Evolutionary conservation across 352 stramenopile species (phyloP).

Genomic region (Elongisporangium prolatum): DNA sequence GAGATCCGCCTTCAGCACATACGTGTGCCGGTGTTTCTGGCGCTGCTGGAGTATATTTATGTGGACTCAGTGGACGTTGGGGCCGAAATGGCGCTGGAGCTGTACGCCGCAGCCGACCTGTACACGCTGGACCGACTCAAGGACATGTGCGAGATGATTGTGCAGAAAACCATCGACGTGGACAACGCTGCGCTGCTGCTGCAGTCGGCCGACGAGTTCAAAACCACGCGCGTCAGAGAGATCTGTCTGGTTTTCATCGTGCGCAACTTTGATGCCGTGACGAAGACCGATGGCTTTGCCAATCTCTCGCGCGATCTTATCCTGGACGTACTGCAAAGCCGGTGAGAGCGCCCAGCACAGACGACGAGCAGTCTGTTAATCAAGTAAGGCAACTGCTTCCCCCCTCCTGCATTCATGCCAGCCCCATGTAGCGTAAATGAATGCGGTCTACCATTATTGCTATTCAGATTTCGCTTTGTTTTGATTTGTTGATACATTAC

Average conservation of each 20-base stretch:
- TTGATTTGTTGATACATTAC: neutral
- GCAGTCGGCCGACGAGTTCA: conserved; percentile 82
- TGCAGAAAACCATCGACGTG: conserved; percentile 86
- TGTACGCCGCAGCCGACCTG: conserved; percentile 93
- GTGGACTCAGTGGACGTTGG: conserved; percentile 92
- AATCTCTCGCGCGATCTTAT: conserved; percentile 84
- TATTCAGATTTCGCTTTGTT: conserved; percentile 27
- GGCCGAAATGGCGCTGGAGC: conserved; percentile 90
- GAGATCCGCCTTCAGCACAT: conserved; percentile 90
- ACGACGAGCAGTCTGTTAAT: conserved; percentile 4
- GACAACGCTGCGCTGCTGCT: conserved; percentile 86
- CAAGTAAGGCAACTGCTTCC: neutral
- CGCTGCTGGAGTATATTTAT: conserved; percentile 97
- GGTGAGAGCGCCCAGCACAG: conserved; percentile 30
- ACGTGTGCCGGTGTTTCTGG: conserved; percentile 89
- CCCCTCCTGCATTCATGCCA: conserved; percentile 12
- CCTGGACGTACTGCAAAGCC: conserved; percentile 85
- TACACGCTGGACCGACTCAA: conserved; percentile 95
- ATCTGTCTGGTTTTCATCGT: conserved; percentile 89
- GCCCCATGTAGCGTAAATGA: neutral
- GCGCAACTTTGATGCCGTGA: conserved; percentile 88
- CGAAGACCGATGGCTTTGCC: conserved; percentile 88
- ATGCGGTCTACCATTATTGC: conserved; percentile 16
- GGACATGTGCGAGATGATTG: conserved; percentile 86
- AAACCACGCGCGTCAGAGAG: conserved; percentile 78